Conservation (phyloP, 2,329 filamentous ascomycete species). For the Lecanicillium sp. region DNA sequence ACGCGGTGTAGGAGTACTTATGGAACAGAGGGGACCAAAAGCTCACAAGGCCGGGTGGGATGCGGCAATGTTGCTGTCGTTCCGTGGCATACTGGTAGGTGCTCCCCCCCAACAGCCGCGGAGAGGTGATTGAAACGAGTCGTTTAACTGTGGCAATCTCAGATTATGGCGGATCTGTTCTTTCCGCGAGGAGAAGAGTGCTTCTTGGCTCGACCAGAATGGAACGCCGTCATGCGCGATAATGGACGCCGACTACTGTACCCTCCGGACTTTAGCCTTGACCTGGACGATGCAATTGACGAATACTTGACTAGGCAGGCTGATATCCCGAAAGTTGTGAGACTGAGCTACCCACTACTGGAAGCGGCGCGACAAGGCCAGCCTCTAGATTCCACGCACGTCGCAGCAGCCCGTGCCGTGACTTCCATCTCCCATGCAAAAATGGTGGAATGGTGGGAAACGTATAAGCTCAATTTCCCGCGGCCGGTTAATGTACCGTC, state of each 20-base stretch:
- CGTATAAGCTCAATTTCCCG: constrained; percentile 16
- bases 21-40: constrained; percentile 28
- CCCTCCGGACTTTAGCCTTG: constrained; percentile 13
- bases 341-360: constrained; percentile 22
- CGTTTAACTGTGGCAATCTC: not conserved
- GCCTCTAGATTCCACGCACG: constrained; percentile 19
- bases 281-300: constrained; percentile 20
- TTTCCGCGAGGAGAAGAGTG: constrained; percentile 23
- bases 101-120: too few relatives aligned
- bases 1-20: constrained; percentile 26
- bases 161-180: constrained; percentile 32
- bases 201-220: constrained; percentile 27
- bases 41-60: constrained; percentile 26
- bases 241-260: constrained; percentile 18
- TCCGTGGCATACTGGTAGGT: constrained; percentile 28
- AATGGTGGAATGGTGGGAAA: constrained; percentile 24
- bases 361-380: constrained; percentile 18
- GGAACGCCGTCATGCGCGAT: constrained; percentile 24
- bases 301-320: constrained; percentile 25
- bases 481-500: constrained; percentile 19
- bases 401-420: constrained; percentile 19
- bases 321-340: constrained; percentile 24
- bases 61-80: constrained; percentile 27
- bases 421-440: constrained; percentile 20
- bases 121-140: not conserved